Base-by-base conservation (phyloP, 73 alveolate species). In the Blepharisma japonicum region DNA sequence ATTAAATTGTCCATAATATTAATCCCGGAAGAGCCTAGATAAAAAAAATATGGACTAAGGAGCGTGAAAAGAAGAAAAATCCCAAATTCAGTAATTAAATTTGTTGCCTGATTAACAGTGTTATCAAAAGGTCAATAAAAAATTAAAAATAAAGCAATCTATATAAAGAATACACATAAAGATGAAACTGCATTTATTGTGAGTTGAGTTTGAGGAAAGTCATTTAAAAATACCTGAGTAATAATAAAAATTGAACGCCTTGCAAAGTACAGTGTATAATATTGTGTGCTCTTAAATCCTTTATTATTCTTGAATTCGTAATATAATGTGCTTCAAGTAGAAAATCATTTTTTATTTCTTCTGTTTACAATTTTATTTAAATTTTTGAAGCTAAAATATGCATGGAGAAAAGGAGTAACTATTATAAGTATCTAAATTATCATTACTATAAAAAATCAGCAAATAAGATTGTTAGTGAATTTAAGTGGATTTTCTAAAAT, bases 211-310 rank as follows among this genome's bases (percentile, higher is more conserved):
- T 61, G 14, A 20, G 23, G 49, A 61, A 14, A 9, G 6, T n/a
- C 3, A 25, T 61, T 61, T 48, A 61, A 9, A 25, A 18, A 61
- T 8, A 25, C 74, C 5, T 61, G 74, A 2, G 74, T 18, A 2
- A 61, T 8, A 61, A 25, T 39, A 25, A 61, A 61, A 8, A 20
- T 8, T 14, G 5, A 1, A 2, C 74, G 14, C 46, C 74, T 61
- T 25, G 23, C 14, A 14, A 61, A 61, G 4, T 14, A 61, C 2
- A 61, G 18, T 2, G 74, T 18, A 61, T 61, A 61, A 61, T 1
- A 61, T 25, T 61, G 74, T 14, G 74, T 61, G 23, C 74, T 61
- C 74, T 1, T 8, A 61, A 61, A 61, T n/a, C 46, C 23, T 25
- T 0, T 5, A 25, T 61, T 61, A 61, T 61, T 61, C 23, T 61